These are phyloP conservation scores for Piper betle DNA, from an alignment of 164 flowering plant species.

Conservation along the genomic window DNA sequence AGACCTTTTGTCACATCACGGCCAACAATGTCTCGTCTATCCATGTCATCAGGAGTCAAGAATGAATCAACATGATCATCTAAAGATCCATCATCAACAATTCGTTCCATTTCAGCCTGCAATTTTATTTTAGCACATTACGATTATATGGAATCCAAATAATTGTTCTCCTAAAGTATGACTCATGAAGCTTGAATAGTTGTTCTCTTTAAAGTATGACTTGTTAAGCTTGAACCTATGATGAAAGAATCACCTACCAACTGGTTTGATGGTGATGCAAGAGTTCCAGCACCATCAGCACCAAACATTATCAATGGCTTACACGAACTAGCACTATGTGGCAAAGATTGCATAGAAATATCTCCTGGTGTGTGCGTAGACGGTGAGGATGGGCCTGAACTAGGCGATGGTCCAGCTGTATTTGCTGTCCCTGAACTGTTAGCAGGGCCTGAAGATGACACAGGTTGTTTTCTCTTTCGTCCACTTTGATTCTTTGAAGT, in stretches of 20 bases:
- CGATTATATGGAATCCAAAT: too few relatives aligned
- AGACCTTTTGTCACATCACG: conserved; percentile 74
- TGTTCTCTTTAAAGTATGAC: too few relatives aligned
- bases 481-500: conserved; percentile 77
- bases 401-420: conserved; percentile 92
- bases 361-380: conserved; percentile 97
- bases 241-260: conserved; percentile 31
- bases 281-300: conserved; percentile 63
- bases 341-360: conserved; percentile 83
- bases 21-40: conserved; percentile 70
- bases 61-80: conserved; percentile 96
- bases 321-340: conserved; percentile 59
- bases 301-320: conserved; percentile 80
- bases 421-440: conserved; percentile 98
- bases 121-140: conserved; percentile 20
- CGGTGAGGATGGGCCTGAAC: conserved; percentile 95
- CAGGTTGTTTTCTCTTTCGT: conserved; percentile 90
- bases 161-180: too few relatives aligned
- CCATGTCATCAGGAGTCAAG: conserved; percentile 81
- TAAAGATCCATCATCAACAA: conserved; percentile 83
- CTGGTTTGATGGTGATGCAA: conserved; percentile 85
- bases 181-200: too few relatives aligned
- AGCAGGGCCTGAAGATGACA: conserved; percentile 96
- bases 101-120: conserved; percentile 85
- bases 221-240: too few relatives aligned